phyloP scores from a whole-genome alignment of 2,329 filamentous ascomycete species.

The Aspergillus hiratsukae region DNA sequence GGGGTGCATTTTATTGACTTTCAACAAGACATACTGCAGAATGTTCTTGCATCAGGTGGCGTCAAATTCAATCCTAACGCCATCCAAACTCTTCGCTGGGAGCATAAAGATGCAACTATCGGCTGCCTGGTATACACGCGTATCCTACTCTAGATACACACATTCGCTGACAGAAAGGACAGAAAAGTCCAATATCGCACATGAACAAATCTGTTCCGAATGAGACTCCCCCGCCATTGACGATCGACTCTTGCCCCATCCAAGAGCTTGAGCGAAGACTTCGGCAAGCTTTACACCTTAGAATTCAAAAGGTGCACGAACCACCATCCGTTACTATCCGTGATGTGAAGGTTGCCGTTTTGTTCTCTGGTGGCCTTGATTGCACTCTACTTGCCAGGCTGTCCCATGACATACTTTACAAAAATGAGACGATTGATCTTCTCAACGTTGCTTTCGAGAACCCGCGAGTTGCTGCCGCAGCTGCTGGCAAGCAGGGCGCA shows the following conservation, averaged over 20 bases:
- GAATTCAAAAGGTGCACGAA: slow-evolving; percentile 62
- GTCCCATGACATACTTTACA: slow-evolving; percentile 68
- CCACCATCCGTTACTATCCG: slow-evolving; percentile 40
- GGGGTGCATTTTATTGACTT: slow-evolving; percentile 70
- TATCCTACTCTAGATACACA: neutral
- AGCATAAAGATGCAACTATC: slow-evolving; percentile 12
- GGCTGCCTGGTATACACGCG: slow-evolving; percentile 22
- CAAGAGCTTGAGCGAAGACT: slow-evolving; percentile 52
- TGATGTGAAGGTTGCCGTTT: slow-evolving; percentile 58
- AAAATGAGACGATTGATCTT: slow-evolving; percentile 69
- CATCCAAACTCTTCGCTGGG: slow-evolving; percentile 28
- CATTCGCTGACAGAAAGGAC: slow-evolving; percentile 4
- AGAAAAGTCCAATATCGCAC: slow-evolving; percentile 41
- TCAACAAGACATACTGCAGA: slow-evolving; percentile 13
- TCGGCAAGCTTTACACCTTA: slow-evolving; percentile 57
- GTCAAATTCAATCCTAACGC: slow-evolving; percentile 12
- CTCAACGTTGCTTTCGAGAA: slow-evolving; percentile 98
- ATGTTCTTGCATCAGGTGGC: slow-evolving; percentile 1
- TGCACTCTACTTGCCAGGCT: slow-evolving; percentile 83
- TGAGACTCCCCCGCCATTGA: slow-evolving; percentile 25
- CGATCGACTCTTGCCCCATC: slow-evolving; percentile 49
- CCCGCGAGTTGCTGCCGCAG: slow-evolving; percentile 62
- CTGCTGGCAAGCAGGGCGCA: slow-evolving; percentile 38
- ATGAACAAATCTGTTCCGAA: slow-evolving; percentile 40
- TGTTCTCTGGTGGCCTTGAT: slow-evolving; percentile 93